phyloP scores from a whole-genome alignment of 75 land plant species.

The Ceratopteris richardii region DNA sequence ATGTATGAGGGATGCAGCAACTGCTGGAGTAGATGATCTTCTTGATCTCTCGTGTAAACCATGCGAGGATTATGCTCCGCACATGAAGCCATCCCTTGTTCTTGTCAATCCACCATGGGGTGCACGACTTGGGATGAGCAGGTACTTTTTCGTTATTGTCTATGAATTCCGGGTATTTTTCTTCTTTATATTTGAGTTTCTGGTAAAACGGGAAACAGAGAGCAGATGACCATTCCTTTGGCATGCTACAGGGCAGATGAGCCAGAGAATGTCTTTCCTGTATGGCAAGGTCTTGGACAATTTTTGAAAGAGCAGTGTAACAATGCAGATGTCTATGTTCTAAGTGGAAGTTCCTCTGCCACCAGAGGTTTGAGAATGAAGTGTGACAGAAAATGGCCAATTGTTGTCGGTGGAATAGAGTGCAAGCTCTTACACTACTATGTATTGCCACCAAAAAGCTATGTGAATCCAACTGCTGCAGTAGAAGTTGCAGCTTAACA shows the following conservation, averaged over 20 bases:
- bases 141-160: slow-evolving; percentile 10
- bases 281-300: slow-evolving; percentile 31
- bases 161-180: no score
- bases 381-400: slow-evolving; percentile 33
- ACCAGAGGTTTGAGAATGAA: slow-evolving; percentile 34
- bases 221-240: no score
- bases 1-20: slow-evolving; percentile 25
- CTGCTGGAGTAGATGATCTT: slow-evolving; percentile 27
- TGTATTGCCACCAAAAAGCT: slow-evolving; percentile 32
- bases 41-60: slow-evolving; percentile 34
- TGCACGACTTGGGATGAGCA: slow-evolving; percentile 13
- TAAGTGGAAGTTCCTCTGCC: slow-evolving; percentile 35
- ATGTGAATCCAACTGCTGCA: no score
- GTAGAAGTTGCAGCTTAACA: no score
- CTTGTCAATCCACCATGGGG: slow-evolving; percentile 50
- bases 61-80: slow-evolving; percentile 23
- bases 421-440: slow-evolving; percentile 36
- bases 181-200: no score
- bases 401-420: slow-evolving; percentile 35
- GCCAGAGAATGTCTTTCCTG: slow-evolving; percentile 12
- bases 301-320: slow-evolving; percentile 29
- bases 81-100: slow-evolving; percentile 25
- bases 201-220: no score
- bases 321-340: slow-evolving; percentile 31
- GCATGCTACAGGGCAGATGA: slow-evolving; percentile 7